A percentile compares a stretch with the other conserved stretches of the same genome.
Evolutionary conservation across 306 rosid species (phyloP).

Genomic region (Chamaecrista fasciculata): DNA sequence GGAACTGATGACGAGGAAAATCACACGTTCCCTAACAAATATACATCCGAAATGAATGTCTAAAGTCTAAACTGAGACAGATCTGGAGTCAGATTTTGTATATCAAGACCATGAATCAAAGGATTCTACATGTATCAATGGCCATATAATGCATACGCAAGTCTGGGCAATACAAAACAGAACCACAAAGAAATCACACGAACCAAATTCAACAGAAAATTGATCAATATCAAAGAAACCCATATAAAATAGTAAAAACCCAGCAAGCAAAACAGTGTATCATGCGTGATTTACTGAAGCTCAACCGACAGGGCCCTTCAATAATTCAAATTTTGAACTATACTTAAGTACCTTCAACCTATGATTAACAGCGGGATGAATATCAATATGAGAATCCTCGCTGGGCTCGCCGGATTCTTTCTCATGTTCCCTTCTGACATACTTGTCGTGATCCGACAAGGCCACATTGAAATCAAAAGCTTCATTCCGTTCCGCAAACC

Average conservation of each 20-base stretch:
- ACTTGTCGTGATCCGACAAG: constrained; percentile 93
- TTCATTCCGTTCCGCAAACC: constrained; percentile 88
- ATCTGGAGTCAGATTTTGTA: not conserved
- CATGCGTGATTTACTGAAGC: not conserved
- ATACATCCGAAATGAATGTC: not conserved
- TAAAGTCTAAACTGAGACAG: not conserved
- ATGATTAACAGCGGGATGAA: constrained; percentile 93
- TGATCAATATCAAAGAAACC: not conserved
- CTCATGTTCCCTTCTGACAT: constrained; percentile 75
- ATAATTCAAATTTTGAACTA: not conserved
- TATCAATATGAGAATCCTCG: constrained; percentile 78
- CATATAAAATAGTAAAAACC: not conserved
- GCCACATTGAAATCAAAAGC: constrained; percentile 99
- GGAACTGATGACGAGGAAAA: not conserved
- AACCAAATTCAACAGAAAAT: not conserved
- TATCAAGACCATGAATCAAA: not conserved
- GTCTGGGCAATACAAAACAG: not conserved
- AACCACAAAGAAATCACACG: not conserved
- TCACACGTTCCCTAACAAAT: not conserved
- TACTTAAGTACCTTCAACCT: constrained; percentile 68
- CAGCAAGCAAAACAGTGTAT: not conserved
- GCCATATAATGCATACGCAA: not conserved
- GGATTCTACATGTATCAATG: not conserved
- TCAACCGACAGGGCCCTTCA: not conserved
- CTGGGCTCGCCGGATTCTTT: constrained; percentile 53